Conservation (phyloP, 1,284 basidiomycete genomes). For the Stygiomarasmius scandens region DNA sequence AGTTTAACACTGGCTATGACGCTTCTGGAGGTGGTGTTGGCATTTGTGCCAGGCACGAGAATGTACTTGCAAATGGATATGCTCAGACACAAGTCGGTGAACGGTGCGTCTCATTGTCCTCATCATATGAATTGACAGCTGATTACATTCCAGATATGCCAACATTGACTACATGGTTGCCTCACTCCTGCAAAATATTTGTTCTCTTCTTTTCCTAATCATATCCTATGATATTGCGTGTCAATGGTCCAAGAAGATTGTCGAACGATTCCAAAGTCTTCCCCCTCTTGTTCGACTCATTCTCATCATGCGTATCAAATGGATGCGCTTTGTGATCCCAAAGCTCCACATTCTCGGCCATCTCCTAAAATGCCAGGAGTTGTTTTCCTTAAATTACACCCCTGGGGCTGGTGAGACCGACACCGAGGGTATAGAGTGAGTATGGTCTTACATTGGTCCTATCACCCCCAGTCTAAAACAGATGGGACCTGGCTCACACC, state of each 20-base stretch:
- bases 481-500: constrained; percentile 2
- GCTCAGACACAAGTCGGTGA: background rate
- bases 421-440: constrained; percentile 1
- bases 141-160: constrained; percentile 15
- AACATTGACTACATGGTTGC: constrained; percentile 25
- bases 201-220: background rate
- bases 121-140: no score
- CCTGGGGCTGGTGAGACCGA: constrained; percentile 2
- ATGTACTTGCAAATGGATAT: background rate
- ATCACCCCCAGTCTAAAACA: background rate
- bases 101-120: background rate
- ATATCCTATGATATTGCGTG: constrained; percentile 25
- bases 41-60: background rate
- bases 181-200: background rate
- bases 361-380: background rate
- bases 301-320: background rate
- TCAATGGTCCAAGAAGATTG: constrained; percentile 19
- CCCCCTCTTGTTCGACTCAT: background rate
- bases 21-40: constrained; percentile 2
- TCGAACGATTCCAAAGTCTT: background rate
- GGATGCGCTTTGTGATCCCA: background rate
- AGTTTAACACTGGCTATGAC: constrained; percentile 13
- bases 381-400: background rate
- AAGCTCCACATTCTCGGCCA: background rate
- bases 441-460: background rate